Evolutionary conservation across 2,329 filamentous ascomycete genomes (phyloP).

Genomic region (Bipolaris victoriae): DNA sequence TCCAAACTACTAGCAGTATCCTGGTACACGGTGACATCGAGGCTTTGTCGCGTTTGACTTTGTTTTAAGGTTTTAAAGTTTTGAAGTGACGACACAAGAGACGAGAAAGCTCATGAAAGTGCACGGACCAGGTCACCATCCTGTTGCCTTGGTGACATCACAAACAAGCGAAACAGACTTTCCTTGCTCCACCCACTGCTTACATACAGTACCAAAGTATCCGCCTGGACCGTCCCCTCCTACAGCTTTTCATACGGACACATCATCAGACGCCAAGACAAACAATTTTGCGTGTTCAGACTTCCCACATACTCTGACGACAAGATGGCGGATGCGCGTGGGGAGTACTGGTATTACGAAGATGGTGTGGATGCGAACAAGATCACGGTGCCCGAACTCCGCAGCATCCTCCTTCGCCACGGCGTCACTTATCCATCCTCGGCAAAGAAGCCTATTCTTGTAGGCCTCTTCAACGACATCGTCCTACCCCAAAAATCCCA

Average conservation of each 20-base stretch:
- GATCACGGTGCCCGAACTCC: conserved; percentile 85
- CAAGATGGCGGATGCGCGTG: conserved; percentile 43
- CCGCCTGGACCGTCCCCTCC: conserved; percentile 2
- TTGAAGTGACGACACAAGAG: not conserved
- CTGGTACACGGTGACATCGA: too few species aligned
- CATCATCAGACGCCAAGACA: not conserved
- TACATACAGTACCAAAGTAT: conserved; percentile 2
- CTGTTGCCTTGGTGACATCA: conserved; percentile 33
- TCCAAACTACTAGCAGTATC: not conserved
- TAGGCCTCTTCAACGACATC: conserved; percentile 81
- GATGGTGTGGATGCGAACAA: conserved; percentile 82
- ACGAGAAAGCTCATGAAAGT: not conserved
- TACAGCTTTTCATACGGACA: not conserved
- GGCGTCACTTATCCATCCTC: conserved; percentile 83
- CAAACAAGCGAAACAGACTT: conserved; percentile 28
- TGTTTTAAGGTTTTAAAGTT: not conserved
- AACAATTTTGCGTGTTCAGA: not conserved
- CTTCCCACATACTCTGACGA: not conserved
- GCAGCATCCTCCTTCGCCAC: conserved; percentile 89
- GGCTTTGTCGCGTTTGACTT: not conserved
- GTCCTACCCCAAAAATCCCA: conserved; percentile 79
- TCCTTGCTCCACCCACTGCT: conserved; percentile 13
- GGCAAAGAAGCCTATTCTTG: conserved; percentile 88
- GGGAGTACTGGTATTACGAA: conserved; percentile 70
- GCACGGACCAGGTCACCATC: conserved; percentile 10